A percentile compares a stretch with the other conserved stretches of the same genome.
Conservation (phyloP, 2,329 filamentous ascomycete genomes). For the Teratosphaeria pseudoeucalypti region DNA sequence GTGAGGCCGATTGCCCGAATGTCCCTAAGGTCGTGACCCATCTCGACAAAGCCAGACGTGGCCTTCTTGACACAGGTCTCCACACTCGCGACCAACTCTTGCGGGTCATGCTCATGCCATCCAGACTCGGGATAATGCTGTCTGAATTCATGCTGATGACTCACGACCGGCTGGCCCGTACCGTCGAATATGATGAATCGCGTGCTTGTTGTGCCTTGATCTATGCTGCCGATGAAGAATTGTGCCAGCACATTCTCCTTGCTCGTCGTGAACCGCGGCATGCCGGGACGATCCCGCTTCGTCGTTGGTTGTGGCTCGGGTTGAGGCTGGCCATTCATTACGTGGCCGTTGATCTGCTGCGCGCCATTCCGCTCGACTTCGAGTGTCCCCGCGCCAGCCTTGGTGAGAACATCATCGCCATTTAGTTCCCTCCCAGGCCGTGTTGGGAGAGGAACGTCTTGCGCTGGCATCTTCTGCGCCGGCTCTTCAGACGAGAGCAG, state of each 20-base stretch:
- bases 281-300: constrained; percentile 3
- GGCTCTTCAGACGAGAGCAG: neutral
- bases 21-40: constrained; percentile 54
- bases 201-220: constrained; percentile 82
- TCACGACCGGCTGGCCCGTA: constrained; percentile 64
- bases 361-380: neutral
- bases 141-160: constrained; percentile 77
- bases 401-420: neutral
- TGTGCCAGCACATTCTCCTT: constrained; percentile 25
- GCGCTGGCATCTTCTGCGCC: neutral
- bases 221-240: constrained; percentile 77
- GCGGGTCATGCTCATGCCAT: constrained; percentile 83
- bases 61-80: constrained; percentile 67
- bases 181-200: constrained; percentile 85
- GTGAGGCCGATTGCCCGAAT: constrained; percentile 74
- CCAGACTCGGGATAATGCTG: constrained; percentile 78
- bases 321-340: neutral
- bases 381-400: neutral
- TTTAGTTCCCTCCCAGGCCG: neutral
- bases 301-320: neutral
- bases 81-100: constrained; percentile 61
- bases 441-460: neutral
- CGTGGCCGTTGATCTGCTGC: neutral
- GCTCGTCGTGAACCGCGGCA: constrained; percentile 23
- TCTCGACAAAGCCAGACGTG: constrained; percentile 55